A percentile compares a stretch with the other conserved stretches of the same genome.
phyloP scores from a whole-genome alignment of 2,329 filamentous ascomycete species.

The Madurella mycetomatis region DNA sequence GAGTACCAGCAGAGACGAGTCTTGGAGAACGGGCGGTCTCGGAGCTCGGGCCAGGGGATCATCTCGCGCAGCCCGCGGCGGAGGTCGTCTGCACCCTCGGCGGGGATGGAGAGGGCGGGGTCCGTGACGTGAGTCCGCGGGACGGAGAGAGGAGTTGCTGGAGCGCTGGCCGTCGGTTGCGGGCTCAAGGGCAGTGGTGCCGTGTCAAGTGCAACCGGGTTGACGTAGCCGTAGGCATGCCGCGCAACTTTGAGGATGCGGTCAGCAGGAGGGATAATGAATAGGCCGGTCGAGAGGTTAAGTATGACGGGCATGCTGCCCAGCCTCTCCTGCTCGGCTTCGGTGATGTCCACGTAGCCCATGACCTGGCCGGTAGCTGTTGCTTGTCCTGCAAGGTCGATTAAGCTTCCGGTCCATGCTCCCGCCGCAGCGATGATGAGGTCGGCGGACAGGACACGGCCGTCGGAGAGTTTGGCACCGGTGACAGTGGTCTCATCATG shows the following conservation, averaged over 20 bases:
- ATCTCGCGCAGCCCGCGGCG: constrained; percentile 57
- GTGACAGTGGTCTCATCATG: constrained; percentile 40
- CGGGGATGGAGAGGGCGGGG: constrained; percentile 46
- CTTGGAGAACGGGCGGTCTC: constrained; percentile 54
- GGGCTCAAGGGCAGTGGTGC: constrained; percentile 17
- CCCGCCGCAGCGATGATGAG: constrained; percentile 78
- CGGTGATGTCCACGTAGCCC: constrained; percentile 70
- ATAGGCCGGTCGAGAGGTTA: constrained; percentile 67
- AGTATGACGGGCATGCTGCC: constrained; percentile 65
- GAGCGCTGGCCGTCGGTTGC: constrained; percentile 5
- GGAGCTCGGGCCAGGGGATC: constrained; percentile 53
- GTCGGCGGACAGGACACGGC: constrained; percentile 44
- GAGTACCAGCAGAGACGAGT: constrained; percentile 72
- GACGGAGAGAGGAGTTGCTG: constrained; percentile 30
- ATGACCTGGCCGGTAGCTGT: constrained; percentile 79
- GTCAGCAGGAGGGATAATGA: constrained; percentile 65
- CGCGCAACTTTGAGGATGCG: constrained; percentile 64
- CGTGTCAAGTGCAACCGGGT: constrained; percentile 36
- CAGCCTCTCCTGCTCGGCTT: constrained; percentile 63
- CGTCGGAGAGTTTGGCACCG: constrained; percentile 47
- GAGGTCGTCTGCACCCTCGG: constrained; percentile 58
- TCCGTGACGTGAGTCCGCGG: constrained; percentile 48
- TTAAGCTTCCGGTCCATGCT: constrained; percentile 75
- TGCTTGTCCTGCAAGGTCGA: constrained; percentile 72
- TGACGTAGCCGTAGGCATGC: constrained; percentile 65